Evolutionary conservation across 805 yeast species (phyloP).

Genomic region (Spathaspora hagerdaliae): DNA sequence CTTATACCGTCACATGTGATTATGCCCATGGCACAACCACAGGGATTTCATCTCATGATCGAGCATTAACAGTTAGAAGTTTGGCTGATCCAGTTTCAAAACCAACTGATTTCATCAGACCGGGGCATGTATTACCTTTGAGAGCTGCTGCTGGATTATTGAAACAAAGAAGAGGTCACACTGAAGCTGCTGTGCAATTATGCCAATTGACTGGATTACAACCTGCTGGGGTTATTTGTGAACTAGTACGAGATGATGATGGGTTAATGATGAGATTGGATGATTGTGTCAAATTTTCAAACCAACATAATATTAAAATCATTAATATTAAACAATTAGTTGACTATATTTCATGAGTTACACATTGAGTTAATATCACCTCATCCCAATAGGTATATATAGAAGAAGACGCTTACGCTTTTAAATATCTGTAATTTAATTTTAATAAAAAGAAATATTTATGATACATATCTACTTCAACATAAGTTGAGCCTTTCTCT

Average conservation of each 20-base stretch:
- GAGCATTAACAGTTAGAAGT: constrained; percentile 74
- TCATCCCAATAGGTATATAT: too few relatives aligned
- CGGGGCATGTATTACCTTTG: constrained; percentile 93
- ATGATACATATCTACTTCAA: constrained; percentile 34
- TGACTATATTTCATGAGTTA: constrained; percentile 17
- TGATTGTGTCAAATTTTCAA: constrained; percentile 73
- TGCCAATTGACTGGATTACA: constrained; percentile 70
- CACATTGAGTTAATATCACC: too few relatives aligned
- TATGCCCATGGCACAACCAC: constrained; percentile 87
- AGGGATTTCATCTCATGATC: constrained; percentile 92
- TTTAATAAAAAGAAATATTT: too few relatives aligned
- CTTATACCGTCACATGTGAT: constrained; percentile 92
- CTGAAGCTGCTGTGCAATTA: constrained; percentile 94
- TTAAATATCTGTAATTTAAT: too few relatives aligned
- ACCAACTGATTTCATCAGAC: constrained; percentile 72
- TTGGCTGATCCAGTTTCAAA: constrained; percentile 59
- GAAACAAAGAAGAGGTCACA: constrained; percentile 83
- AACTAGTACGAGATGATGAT: constrained; percentile 86
- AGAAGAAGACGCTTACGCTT: too few relatives aligned
- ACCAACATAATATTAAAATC: constrained; percentile 58
- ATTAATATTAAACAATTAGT: constrained; percentile 76
- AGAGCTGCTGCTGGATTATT: constrained; percentile 88
- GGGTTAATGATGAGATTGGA: constrained; percentile 93
- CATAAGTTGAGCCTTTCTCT: constrained; percentile 80
- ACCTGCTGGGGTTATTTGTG: constrained; percentile 92